Evolutionary conservation across 805 yeast genomes (phyloP), one percentile per base, ranked within the genome.

Genomic region (Yueomyces sinensis): DNA sequence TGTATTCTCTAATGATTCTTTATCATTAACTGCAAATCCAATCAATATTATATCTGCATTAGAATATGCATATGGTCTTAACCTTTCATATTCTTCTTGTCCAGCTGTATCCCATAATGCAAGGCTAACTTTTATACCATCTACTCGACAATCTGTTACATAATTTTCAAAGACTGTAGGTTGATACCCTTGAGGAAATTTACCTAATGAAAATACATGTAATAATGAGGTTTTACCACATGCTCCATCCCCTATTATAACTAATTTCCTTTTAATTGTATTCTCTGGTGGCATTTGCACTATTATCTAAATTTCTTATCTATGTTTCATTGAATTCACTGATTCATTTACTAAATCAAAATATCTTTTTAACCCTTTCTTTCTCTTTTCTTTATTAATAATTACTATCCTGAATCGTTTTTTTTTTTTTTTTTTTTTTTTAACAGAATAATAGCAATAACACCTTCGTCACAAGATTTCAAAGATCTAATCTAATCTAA

Each of bases 71-170:
- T 87, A 62, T 1, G 95, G 95, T 41, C 95, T 70, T 38, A 87
- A 62, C 39, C 95, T 63, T 45, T 86, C 95, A 53, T 86, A 86
- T 58, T 86, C 96, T 61, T 86, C 96, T 59, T 86, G 95, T 3
- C 96, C 96, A 4, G 96, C 95, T 1, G 95, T 86, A 54, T 86
- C 96, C 95, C 96, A 86, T 18, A 86, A 60, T 2, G 94, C 87
- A 37, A 86, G 59, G 42, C 84, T 79, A 3, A 86, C 94, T 13
- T 91, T 80, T 45, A 84, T 86, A 3, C 95, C 95, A 50, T 86
- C 96, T 15, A 87, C 93, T 38, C 94, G 65, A 56, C 95, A 86
- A 49, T 84, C 94, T 1, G 95, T 84, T 13, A 86, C 95, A 54
- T 87, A 84, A 56, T 87, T 86, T 47, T 86, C 96, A 55, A 87